Percentiles rank a stretch among this genome's conserved stretches.
Conservation (phyloP, 164 flowering plant genomes). For the Taxillus chinensis region DNA sequence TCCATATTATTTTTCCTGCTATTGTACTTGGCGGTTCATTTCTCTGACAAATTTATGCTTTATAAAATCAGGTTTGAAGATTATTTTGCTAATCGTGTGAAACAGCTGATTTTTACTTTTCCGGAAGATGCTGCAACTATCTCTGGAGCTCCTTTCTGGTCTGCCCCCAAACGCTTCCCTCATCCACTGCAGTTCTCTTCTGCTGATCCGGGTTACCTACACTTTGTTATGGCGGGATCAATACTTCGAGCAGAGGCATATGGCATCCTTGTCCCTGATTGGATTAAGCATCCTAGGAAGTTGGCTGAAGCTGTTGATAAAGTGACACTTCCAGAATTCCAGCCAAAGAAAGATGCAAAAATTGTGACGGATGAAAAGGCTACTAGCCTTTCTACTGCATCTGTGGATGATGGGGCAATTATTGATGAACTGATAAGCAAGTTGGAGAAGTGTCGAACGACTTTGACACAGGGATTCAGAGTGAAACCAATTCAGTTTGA, state of each 20-base stretch:
- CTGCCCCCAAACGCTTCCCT: conserved; percentile 83
- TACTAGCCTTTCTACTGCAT: conserved; percentile 43
- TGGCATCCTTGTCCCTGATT: conserved; percentile 69
- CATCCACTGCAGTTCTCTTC: conserved; percentile 54
- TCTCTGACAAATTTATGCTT: background rate
- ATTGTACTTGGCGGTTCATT: background rate
- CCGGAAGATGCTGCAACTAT: conserved; percentile 79
- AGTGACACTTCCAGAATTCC: conserved; percentile 66
- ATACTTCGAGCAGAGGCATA: conserved; percentile 67
- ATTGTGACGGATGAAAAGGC: conserved; percentile 78
- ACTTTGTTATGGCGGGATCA: conserved; percentile 61
- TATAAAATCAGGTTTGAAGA: conserved; percentile 60
- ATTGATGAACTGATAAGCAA: conserved; percentile 44
- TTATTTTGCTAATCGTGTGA: conserved; percentile 66
- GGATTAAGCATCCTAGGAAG: conserved; percentile 42
- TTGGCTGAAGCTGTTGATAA: conserved; percentile 48
- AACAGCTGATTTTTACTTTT: conserved; percentile 73
- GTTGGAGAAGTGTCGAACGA: conserved; percentile 35
- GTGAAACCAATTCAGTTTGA: conserved; percentile 86
- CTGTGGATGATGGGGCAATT: conserved; percentile 64
- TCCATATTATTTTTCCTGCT: background rate
- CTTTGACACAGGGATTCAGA: conserved; percentile 45
- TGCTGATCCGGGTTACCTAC: conserved; percentile 44
- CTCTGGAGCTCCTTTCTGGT: conserved; percentile 78
- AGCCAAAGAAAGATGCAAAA: conserved; percentile 58